A percentile compares a stretch with the other conserved stretches of the same genome.
Conservation (phyloP, 2,329 filamentous ascomycete genomes). For the Lasiodiplodia sp. region DNA sequence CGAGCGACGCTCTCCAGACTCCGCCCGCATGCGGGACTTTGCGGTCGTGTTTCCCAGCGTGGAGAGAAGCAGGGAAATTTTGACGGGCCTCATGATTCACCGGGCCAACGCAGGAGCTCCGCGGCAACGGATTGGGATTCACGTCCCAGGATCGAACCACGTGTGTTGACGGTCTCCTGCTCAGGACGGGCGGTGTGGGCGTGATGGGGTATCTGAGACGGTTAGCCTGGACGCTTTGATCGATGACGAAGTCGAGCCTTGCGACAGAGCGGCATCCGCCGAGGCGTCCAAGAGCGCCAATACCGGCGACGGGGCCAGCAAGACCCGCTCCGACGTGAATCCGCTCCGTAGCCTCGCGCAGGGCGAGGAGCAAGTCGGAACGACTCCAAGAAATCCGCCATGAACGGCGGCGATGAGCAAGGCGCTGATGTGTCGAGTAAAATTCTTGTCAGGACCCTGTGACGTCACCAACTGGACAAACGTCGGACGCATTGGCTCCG, state of each 20-base stretch:
- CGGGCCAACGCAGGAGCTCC: slow-evolving; percentile 9
- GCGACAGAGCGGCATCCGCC: slow-evolving; percentile 22
- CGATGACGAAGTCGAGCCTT: slow-evolving; percentile 20
- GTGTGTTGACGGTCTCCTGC: slow-evolving; percentile 25
- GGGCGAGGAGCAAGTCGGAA: slow-evolving; percentile 11
- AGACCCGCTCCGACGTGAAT: slow-evolving; percentile 18
- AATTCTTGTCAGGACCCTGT: slow-evolving; percentile 4
- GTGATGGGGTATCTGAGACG: background rate
- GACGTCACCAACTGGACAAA: slow-evolving; percentile 6
- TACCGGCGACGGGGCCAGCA: slow-evolving; percentile 1
- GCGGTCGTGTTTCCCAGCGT: background rate
- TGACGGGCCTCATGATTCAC: slow-evolving; percentile 10
- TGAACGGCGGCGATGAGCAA: background rate
- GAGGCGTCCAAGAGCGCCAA: slow-evolving; percentile 16
- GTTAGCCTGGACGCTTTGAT: slow-evolving; percentile 11
- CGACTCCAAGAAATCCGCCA: background rate
- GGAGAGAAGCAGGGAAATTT: slow-evolving; percentile 1
- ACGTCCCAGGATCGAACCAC: slow-evolving; percentile 20
- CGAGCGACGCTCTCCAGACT: slow-evolving; percentile 13
- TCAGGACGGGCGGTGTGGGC: slow-evolving; percentile 12
- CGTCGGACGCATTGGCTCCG: slow-evolving; percentile 1
- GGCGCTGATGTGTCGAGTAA: background rate
- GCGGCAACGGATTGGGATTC: slow-evolving; percentile 16
- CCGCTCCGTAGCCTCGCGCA: slow-evolving; percentile 10
- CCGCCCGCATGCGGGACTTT: slow-evolving; percentile 23